A percentile compares a stretch with the other conserved stretches of the same genome.
These are phyloP conservation scores for Tricholoma bakamatsutake DNA, from an alignment of 768 basidiomycete species.

Conservation along the genomic window DNA sequence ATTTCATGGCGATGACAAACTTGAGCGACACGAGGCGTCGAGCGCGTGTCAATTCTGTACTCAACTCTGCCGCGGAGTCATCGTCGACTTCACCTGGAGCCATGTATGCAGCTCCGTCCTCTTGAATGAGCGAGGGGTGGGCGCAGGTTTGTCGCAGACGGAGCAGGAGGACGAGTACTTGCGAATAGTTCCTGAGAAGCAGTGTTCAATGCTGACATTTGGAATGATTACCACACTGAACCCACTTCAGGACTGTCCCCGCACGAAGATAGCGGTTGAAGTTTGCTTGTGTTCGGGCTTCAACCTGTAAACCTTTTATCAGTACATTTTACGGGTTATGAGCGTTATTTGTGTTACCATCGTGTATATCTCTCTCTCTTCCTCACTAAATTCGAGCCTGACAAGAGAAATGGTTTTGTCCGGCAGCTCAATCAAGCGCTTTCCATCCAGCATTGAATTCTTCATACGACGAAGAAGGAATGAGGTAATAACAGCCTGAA, in stretches of 20 bases:
- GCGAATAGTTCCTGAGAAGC: constrained; percentile 45
- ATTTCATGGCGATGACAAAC: constrained; percentile 47
- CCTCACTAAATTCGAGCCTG: constrained; percentile 49
- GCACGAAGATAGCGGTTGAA: constrained; percentile 60
- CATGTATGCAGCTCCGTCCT: constrained; percentile 43
- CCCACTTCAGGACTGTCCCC: constrained; percentile 65
- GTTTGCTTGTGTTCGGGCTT: constrained; percentile 45
- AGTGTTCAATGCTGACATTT: background rate
- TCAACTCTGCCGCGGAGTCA: constrained; percentile 22
- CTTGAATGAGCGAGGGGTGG: constrained; percentile 62
- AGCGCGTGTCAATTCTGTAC: constrained; percentile 42
- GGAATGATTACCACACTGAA: background rate
- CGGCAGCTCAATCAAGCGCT: constrained; percentile 61
- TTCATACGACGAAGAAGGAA: constrained; percentile 62
- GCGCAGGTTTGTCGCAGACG: constrained; percentile 65
- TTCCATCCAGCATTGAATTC: constrained; percentile 57
- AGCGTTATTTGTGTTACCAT: constrained; percentile 28
- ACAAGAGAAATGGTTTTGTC: constrained; percentile 45
- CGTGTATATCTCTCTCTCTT: constrained; percentile 61
- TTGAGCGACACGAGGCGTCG: constrained; percentile 35
- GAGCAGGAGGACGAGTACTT: constrained; percentile 43
- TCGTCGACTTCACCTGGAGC: constrained; percentile 32
- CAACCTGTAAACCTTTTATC: constrained; percentile 31
- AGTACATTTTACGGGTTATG: background rate
- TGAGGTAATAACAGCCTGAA: constrained; percentile 51